These are phyloP conservation scores for Lentinus polychrous DNA, from an alignment of 1,284 basidiomycete species.

Conservation along the genomic window DNA sequence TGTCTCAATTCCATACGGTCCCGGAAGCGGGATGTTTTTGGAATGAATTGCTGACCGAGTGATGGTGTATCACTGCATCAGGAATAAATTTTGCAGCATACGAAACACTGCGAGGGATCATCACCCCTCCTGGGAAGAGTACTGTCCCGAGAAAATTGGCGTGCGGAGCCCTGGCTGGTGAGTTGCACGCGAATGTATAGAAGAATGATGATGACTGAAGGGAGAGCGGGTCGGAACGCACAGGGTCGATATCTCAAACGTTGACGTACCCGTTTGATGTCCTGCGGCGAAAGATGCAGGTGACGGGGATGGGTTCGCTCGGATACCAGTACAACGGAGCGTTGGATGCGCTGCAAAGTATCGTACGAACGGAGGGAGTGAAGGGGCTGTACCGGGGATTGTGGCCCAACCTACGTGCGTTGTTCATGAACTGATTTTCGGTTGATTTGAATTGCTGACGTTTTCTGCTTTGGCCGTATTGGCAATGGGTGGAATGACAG, in stretches of 20 bases:
- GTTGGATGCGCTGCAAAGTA: conserved; percentile 66
- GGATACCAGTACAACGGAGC: conserved; percentile 73
- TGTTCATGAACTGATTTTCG: too few relatives aligned
- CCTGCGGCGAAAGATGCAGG: conserved; percentile 91
- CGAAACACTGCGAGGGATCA: conserved; percentile 61
- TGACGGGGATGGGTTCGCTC: conserved; percentile 75
- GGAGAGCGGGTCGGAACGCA: too few relatives aligned
- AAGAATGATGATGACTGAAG: too few relatives aligned
- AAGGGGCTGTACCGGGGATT: conserved; percentile 80
- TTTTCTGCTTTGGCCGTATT: background rate
- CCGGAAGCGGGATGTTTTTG: background rate
- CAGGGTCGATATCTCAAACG: conserved; percentile 84
- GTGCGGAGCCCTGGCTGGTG: conserved; percentile 75
- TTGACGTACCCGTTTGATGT: conserved; percentile 97
- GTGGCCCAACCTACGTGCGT: conserved; percentile 87
- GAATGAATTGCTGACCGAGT: background rate
- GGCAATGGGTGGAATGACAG: conserved; percentile 41
- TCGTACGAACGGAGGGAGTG: conserved; percentile 70
- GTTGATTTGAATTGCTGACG: background rate
- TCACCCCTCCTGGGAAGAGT: conserved; percentile 74
- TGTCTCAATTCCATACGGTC: too few relatives aligned
- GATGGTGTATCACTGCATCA: conserved; percentile 39
- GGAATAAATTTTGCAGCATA: conserved; percentile 82
- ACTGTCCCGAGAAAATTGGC: conserved; percentile 55
- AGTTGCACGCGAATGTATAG: conserved; percentile 16